Percentiles rank a stretch among this genome's conserved stretches.
Evolutionary conservation across 345 rosid genomes (phyloP).

Genomic region (Trapa bicornis): DNA sequence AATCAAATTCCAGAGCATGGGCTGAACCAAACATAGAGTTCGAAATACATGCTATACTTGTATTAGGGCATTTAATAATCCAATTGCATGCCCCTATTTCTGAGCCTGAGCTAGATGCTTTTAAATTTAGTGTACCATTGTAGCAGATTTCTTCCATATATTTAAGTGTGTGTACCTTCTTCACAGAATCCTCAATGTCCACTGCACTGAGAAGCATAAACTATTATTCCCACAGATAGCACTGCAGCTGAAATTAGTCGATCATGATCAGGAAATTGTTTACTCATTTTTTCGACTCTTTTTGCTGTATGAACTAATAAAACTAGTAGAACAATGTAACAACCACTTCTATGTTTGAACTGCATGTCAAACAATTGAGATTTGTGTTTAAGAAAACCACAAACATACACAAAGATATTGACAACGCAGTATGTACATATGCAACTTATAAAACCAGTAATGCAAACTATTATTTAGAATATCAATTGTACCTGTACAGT

Average conservation of each 20-base stretch:
- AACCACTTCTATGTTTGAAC: background rate
- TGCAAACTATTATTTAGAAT: background rate
- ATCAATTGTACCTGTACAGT: constrained; percentile 51
- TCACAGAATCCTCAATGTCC: constrained; percentile 53
- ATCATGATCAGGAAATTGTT: background rate
- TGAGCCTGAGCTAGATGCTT: constrained; percentile 67
- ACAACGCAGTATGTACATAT: background rate
- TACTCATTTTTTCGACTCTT: background rate
- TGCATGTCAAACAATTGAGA: background rate
- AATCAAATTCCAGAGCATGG: constrained; percentile 52
- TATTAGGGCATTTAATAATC: constrained; percentile 46
- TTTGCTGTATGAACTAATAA: background rate
- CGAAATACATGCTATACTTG: constrained; percentile 40
- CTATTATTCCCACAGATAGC: constrained; percentile 4
- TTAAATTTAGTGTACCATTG: constrained; percentile 53
- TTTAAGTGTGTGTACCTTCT: constrained; percentile 49
- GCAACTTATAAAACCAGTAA: background rate
- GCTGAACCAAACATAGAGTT: constrained; percentile 44
- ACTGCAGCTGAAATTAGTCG: background rate
- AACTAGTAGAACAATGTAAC: background rate
- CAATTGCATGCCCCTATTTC: constrained; percentile 90
- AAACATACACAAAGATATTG: background rate
- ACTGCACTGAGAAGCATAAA: constrained; percentile 41
- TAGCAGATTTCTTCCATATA: constrained; percentile 71
- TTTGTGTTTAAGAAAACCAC: background rate